Evolutionary conservation across 805 yeast species (phyloP), one percentile per base, ranked within the genome.

Genomic region (Teunomyces panamensis): DNA sequence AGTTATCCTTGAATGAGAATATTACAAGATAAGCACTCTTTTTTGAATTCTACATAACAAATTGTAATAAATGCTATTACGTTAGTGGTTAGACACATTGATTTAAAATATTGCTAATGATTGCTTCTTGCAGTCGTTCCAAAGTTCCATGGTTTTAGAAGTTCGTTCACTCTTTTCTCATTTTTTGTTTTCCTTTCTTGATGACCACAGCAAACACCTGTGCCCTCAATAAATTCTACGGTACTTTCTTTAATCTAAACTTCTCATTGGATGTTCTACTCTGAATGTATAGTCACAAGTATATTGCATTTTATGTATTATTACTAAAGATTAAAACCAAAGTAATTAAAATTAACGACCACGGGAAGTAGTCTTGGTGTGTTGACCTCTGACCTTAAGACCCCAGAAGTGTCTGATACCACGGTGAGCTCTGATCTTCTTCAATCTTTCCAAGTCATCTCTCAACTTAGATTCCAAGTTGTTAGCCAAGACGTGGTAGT

Each of bases 351-450:
- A 50, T 65, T 67, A 72, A 67, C 73, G 75, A 65, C 96, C 91
- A 84, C 99, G 90, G 78, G 97, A 96, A 69, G 99, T 94, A 77
- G 99, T 92, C 88, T 94, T 94, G 86, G 99, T 94, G 84, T 94
- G 99, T 85, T 94, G 99, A 83, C 99, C 99, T 86, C 99, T 90
- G 79, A 95, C 99, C 84, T 94, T 94, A 77, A 94, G 83, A 77
- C 97, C 97, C 98, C 97, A 94, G 92, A 85, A 91, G 85, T 94
- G 99, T 87, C 99, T 90, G 79, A 94, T 87, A 92, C 99, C 99
- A 81, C 98, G 85, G 94, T 94, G 99, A 73, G 98, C 83, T 86
- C 99, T 95, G 87, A 95, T 94, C 83, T 94, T 94, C 96, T 95
- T 95, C 80, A 94, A 84, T 86, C 98, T 92, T 84, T 94, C 99